phyloP scores from a whole-genome alignment of 2,329 filamentous ascomycete species.

The Sphaceloma murrayae region DNA sequence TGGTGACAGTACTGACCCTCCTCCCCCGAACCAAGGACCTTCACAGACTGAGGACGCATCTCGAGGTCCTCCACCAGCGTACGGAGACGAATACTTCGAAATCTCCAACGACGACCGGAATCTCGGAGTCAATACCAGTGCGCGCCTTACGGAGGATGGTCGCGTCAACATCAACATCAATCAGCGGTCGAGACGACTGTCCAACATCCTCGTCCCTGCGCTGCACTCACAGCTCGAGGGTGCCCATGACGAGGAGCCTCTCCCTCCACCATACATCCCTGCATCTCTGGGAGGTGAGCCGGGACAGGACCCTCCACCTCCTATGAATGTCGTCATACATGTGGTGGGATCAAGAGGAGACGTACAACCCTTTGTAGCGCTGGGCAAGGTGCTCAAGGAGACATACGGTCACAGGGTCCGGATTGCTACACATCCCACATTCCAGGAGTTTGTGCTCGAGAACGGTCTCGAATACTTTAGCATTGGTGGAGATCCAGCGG shows the following conservation, averaged over 20 bases:
- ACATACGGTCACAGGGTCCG: slow-evolving; percentile 62
- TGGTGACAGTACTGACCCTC: slow-evolving; percentile 1
- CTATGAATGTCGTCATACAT: slow-evolving; percentile 62
- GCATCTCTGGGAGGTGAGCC: slow-evolving; percentile 59
- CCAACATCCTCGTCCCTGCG: slow-evolving; percentile 57
- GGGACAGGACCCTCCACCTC: slow-evolving; percentile 44
- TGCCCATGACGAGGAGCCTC: slow-evolving; percentile 42
- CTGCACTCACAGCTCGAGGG: slow-evolving; percentile 47
- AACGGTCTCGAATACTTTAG: slow-evolving; percentile 66
- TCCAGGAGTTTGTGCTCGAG: slow-evolving; percentile 58
- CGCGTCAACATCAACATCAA: slow-evolving; percentile 72
- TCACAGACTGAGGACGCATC: slow-evolving; percentile 11
- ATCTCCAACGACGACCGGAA: slow-evolving; percentile 32
- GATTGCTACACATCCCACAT: slow-evolving; percentile 61
- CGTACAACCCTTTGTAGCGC: slow-evolving; percentile 64
- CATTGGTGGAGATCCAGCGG: slow-evolving; percentile 65
- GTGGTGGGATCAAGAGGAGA: slow-evolving; percentile 67
- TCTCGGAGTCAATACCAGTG: slow-evolving; percentile 30
- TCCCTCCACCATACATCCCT: slow-evolving; percentile 62
- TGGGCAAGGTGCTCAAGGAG: slow-evolving; percentile 55
- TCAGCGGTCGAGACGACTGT: slow-evolving; percentile 56
- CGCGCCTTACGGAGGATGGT: slow-evolving; percentile 51
- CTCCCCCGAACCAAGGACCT: slow-evolving; percentile 1
- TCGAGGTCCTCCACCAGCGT: slow-evolving; percentile 31
- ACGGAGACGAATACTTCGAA: slow-evolving; percentile 31